Evolutionary conservation across 1,139 yeast species (phyloP), one percentile per base, ranked within the genome.

Genomic region (Wickerhamomyces sp.): DNA sequence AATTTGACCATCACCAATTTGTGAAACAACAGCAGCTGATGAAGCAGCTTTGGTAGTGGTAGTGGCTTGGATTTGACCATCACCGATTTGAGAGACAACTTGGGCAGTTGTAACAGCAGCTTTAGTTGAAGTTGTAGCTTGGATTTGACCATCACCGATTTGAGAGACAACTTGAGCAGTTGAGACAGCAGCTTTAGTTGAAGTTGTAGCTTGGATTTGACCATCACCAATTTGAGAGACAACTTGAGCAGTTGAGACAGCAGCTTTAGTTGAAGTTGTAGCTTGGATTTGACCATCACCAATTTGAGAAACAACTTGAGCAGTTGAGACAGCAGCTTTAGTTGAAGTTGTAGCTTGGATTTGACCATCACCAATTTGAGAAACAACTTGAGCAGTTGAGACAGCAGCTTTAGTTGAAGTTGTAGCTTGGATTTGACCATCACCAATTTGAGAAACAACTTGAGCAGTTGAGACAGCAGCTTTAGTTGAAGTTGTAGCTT

Each of bases 221-320:
- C 85, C 84, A 55, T 81, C 86, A 51, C 72, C 70, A 49, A 79
- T 77, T 67, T 80, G 84, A 27, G 73, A 62, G 37, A 70, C 70
- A 34, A 68, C 72, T 39, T 43, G 42, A 39, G 50, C 46, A n/a
- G 52, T 44, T 10, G 47, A 34, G 33, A 40, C 44, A 32, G 49
- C 23, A 27, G 40, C 29, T 27, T 26, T 40, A 18, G 43, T 35
- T 26, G 48, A 27, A 14, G 50, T 47, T 51, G 76, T 69, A 50
- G 74, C 79, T 65, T 79, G 86, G 51, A 79, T 67, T 68, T 80
- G 85, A 54, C 85, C 84, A 55, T 79, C 84, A 50, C 72, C 69
- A 48, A 79, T 77, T 67, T 80, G 84, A 27, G 73, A 62, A 39
- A 69, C 69, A 35, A 68, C 72, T 43, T 46, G 45, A 37, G 54